phyloP scores from a whole-genome alignment of 306 rosid species.

The Prosopis cineraria region DNA sequence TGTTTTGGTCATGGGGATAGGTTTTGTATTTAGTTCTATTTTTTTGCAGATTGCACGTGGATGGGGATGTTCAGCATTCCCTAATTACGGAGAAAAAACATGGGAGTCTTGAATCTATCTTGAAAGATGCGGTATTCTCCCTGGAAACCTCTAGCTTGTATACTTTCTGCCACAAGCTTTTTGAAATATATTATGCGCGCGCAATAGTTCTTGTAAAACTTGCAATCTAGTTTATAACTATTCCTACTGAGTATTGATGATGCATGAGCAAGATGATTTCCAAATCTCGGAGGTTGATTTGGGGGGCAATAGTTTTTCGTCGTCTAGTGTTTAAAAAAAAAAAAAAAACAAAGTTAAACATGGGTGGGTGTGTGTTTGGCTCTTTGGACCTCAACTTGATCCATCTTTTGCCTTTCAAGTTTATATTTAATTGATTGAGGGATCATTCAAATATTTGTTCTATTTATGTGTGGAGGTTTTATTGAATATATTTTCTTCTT shows the following conservation, averaged over 20 bases:
- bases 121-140: background rate
- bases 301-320: background rate
- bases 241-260: background rate
- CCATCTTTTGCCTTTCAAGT: background rate
- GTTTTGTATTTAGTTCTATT: background rate
- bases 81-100: constrained; percentile 10
- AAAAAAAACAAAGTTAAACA: background rate
- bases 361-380: background rate
- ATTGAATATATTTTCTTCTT: background rate
- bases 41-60: constrained; percentile 5
- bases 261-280: background rate
- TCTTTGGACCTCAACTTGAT: background rate
- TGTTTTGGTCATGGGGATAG: background rate
- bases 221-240: background rate
- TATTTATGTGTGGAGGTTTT: background rate
- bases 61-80: background rate
- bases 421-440: background rate
- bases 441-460: background rate
- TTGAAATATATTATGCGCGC: background rate
- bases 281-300: background rate
- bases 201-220: background rate
- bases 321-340: background rate
- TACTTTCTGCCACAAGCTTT: background rate
- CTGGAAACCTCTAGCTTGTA: background rate
- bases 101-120: constrained; percentile 14